Evolutionary conservation across 2,329 filamentous ascomycete genomes (phyloP).

Genomic region (Stachybotrys chlorohalonatus): DNA sequence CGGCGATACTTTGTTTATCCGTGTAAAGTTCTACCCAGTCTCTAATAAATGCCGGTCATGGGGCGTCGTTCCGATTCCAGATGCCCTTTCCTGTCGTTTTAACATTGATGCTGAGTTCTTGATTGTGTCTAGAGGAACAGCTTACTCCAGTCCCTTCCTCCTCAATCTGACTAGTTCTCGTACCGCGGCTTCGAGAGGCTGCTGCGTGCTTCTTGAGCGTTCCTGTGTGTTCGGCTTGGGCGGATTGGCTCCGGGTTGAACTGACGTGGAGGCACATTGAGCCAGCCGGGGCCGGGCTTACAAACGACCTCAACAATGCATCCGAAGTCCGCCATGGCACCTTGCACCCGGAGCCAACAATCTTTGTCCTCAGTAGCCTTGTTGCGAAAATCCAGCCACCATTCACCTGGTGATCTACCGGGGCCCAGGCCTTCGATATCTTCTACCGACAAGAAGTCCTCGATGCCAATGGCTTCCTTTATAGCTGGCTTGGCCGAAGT

Average conservation of each 20-base stretch:
- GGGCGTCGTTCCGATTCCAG: no score
- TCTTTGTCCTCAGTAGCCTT: constrained; percentile 2
- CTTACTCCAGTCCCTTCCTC: neutral
- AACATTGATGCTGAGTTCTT: no score
- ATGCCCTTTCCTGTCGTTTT: no score
- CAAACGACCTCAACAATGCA: constrained; percentile 12
- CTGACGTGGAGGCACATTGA: constrained; percentile 3
- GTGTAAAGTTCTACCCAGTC: no score
- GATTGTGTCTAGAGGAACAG: neutral
- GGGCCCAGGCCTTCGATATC: neutral
- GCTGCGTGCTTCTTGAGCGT: neutral
- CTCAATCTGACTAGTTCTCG: neutral
- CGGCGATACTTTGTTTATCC: no score
- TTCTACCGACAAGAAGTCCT: constrained; percentile 11
- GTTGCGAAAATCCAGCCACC: constrained; percentile 6
- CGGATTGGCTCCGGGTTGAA: neutral
- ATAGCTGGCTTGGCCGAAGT: constrained; percentile 6
- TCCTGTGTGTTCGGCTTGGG: neutral
- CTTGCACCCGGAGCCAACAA: constrained; percentile 8
- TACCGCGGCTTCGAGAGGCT: neutral
- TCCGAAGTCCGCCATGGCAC: constrained; percentile 9
- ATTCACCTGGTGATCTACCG: constrained; percentile 1
- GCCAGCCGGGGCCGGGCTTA: constrained; percentile 8
- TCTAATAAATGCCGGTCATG: no score
- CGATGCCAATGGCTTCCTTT: constrained; percentile 1